Evolutionary conservation across 176 grass and related monocot genomes (phyloP).

Genomic region (Oropetium thomaeum): DNA sequence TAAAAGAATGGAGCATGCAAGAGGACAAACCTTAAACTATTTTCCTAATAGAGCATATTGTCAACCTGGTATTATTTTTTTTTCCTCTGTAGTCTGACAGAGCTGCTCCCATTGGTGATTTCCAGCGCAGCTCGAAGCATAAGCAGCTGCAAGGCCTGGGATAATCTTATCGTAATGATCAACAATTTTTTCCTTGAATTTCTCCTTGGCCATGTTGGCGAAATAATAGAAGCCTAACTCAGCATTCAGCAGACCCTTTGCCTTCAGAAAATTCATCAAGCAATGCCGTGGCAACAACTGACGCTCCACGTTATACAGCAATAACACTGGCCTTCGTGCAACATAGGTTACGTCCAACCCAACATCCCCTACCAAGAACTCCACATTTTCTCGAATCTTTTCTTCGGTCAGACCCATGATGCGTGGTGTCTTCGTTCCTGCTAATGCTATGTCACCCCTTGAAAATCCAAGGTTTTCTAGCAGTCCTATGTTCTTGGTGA

Average conservation of each 20-base stretch:
- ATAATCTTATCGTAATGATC: not conserved
- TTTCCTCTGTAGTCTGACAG: not conserved
- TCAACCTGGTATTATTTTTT: not conserved
- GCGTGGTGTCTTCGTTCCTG: not conserved
- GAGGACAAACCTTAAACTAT: not conserved
- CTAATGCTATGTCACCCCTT: not conserved
- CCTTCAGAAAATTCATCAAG: slow-evolving; percentile 4
- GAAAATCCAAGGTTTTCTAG: not conserved
- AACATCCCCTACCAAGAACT: not conserved
- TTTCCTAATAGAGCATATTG: not conserved
- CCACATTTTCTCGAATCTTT: not conserved
- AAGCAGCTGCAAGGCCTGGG: not conserved
- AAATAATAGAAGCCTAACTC: not conserved
- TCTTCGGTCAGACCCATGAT: not conserved
- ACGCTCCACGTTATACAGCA: not conserved
- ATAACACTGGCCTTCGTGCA: not conserved
- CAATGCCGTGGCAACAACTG: not conserved
- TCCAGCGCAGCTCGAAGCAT: not conserved
- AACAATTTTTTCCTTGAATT: not conserved
- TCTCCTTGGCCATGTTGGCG: not conserved
- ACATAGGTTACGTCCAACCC: not conserved
- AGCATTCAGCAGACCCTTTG: not conserved
- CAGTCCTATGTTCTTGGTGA: not conserved
- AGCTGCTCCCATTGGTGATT: not conserved
- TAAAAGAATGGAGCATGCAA: not conserved